These are phyloP conservation scores for Symbiodinium pilosum DNA, from an alignment of 73 alveolate genomes.

Conservation along the genomic window DNA sequence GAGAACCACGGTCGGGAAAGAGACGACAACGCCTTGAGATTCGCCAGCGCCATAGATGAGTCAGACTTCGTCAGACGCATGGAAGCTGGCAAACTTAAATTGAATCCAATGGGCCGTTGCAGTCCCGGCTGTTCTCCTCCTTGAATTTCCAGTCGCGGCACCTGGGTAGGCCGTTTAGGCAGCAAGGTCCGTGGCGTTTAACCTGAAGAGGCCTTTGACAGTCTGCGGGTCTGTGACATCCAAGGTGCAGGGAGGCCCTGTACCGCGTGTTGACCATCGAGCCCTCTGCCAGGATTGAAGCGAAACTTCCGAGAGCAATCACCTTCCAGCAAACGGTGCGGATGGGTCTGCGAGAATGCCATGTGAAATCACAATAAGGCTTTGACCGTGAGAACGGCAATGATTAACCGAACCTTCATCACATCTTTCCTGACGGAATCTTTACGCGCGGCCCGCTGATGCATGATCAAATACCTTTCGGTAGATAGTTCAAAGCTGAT, in stretches of 20 bases:
- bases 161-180: not conserved
- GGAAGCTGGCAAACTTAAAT: too few species aligned
- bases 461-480: too few species aligned
- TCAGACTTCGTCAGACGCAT: too few species aligned
- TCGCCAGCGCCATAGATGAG: too few species aligned
- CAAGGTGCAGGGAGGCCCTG: conserved; percentile 47
- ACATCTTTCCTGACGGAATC: not conserved
- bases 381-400: not conserved
- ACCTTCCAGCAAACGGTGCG: not conserved
- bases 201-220: not conserved
- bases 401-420: not conserved
- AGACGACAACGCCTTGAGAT: conserved; percentile 42
- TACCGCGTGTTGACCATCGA: conserved; percentile 49
- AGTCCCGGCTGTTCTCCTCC: conserved; percentile 28
- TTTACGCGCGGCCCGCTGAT: too few species aligned
- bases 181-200: not conserved
- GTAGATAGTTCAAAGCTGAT: too few species aligned
- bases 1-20: conserved; percentile 69
- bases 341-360: not conserved
- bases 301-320: conserved; percentile 25
- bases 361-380: not conserved
- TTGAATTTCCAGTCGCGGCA: conserved; percentile 29
- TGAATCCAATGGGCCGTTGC: conserved; percentile 39
- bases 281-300: conserved; percentile 63
- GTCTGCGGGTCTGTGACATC: not conserved